These are phyloP conservation scores for Arctostaphylos glauca DNA, from an alignment of 148 eudicot species.

Conservation along the genomic window DNA sequence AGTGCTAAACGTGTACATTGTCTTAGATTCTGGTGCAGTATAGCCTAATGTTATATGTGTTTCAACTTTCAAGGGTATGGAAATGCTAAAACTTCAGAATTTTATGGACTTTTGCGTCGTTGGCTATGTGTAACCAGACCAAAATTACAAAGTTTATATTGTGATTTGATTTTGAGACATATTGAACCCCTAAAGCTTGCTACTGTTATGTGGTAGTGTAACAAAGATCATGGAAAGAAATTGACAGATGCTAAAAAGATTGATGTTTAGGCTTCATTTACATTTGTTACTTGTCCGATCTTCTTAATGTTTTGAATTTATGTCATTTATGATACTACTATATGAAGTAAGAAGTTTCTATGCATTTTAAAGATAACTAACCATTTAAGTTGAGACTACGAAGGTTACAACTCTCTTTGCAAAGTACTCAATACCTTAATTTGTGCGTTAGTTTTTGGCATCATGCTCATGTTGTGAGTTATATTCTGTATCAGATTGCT, in stretches of 20 bases:
- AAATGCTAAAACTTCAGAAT: neutral
- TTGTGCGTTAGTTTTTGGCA: neutral
- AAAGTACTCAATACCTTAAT: neutral
- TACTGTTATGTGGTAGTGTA: neutral
- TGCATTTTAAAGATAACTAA: neutral
- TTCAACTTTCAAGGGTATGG: neutral
- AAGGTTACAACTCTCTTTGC: neutral
- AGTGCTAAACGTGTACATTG: neutral
- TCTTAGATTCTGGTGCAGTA: neutral
- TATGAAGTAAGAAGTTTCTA: neutral
- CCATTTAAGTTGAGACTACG: neutral
- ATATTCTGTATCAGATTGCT: constrained; percentile 39
- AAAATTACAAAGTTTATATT: neutral
- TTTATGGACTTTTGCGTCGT: neutral
- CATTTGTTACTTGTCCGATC: neutral
- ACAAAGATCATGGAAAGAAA: neutral
- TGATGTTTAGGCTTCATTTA: neutral
- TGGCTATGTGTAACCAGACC: no score
- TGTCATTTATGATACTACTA: neutral
- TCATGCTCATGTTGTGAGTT: neutral
- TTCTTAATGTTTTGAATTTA: neutral
- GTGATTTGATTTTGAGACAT: neutral
- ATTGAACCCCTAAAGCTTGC: neutral
- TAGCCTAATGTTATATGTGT: no score
- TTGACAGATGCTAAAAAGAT: neutral